A percentile compares a stretch with the other conserved stretches of the same genome.
Conservation (phyloP, 805 yeast genomes). For the Teunomyces funiuensis region DNA sequence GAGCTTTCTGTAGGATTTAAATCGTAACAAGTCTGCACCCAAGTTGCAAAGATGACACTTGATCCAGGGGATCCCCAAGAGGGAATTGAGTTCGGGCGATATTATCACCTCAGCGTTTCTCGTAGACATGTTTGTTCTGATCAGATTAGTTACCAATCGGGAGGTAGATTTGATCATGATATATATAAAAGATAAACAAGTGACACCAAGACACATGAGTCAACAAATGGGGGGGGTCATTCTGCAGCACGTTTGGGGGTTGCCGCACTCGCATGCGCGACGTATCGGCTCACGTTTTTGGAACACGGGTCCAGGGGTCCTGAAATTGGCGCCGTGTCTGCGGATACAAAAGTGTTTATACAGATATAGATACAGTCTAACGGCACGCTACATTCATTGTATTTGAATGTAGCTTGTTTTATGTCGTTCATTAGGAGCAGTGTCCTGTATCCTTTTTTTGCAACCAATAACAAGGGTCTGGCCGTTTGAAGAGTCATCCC, state of each 20-base stretch:
- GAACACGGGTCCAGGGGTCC: background rate
- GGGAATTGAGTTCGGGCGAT: conserved; percentile 10
- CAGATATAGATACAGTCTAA: too few species aligned
- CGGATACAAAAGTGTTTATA: background rate
- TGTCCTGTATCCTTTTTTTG: too few species aligned
- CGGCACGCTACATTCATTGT: too few species aligned
- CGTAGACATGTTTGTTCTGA: background rate
- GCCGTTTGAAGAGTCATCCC: too few species aligned
- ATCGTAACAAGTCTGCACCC: conserved; percentile 35
- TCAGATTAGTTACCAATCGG: background rate
- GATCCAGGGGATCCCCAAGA: conserved; percentile 25
- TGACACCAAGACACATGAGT: background rate
- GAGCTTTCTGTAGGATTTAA: conserved; percentile 33
- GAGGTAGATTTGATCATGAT: background rate
- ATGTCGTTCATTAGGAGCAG: too few species aligned
- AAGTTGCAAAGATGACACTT: conserved; percentile 32
- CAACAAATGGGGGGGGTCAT: conserved; percentile 4
- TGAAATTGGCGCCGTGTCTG: background rate
- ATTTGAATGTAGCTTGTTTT: too few species aligned
- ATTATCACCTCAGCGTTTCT: conserved; percentile 4
- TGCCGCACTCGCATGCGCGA: background rate
- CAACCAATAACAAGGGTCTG: too few species aligned
- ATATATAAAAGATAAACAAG: background rate
- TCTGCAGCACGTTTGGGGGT: conserved; percentile 2
- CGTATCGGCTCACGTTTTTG: conserved; percentile 1